phyloP scores from a whole-genome alignment of 306 rosid genomes.

The Boehmeria nivea region DNA sequence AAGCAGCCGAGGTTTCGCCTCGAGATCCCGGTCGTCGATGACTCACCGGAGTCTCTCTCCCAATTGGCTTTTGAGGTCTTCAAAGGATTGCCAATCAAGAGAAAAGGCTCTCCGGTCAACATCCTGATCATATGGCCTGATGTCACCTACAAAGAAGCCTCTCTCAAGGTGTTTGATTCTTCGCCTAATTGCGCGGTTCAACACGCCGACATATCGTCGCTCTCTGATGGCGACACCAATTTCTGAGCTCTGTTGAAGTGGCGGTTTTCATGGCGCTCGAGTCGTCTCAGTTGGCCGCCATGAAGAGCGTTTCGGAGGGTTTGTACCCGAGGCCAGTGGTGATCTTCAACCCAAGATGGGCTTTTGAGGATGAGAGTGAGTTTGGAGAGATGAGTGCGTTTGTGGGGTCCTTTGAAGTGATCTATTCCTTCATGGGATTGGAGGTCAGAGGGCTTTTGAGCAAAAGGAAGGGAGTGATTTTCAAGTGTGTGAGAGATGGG shows the following conservation, averaged over 20 bases:
- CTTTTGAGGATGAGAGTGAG: conserved; percentile 64
- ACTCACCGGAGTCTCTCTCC: conserved; percentile 49
- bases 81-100: conserved; percentile 49
- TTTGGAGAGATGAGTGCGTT: conserved; percentile 52
- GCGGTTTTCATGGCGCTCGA: conserved; percentile 59
- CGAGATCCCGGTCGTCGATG: conserved; percentile 73
- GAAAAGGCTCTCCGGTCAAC: conserved; percentile 53
- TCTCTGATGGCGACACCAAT: conserved; percentile 27
- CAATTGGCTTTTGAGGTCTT: conserved; percentile 61
- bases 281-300: conserved; percentile 37
- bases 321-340: conserved; percentile 75
- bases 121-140: conserved; percentile 54
- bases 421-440: conserved; percentile 78
- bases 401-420: conserved; percentile 71
- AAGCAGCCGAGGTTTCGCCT: conserved; percentile 69
- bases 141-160: conserved; percentile 37
- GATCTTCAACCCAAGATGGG: conserved; percentile 78
- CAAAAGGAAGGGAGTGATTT: conserved; percentile 68
- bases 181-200: conserved; percentile 39
- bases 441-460: conserved; percentile 74
- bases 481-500: conserved; percentile 78
- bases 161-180: conserved; percentile 38
- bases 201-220: conserved; percentile 46
- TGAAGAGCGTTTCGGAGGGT: conserved; percentile 41
- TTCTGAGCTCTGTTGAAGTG: conserved; percentile 51